Evolutionary conservation across 2,329 filamentous ascomycete genomes (phyloP).

Genomic region (Periconia sp.): DNA sequence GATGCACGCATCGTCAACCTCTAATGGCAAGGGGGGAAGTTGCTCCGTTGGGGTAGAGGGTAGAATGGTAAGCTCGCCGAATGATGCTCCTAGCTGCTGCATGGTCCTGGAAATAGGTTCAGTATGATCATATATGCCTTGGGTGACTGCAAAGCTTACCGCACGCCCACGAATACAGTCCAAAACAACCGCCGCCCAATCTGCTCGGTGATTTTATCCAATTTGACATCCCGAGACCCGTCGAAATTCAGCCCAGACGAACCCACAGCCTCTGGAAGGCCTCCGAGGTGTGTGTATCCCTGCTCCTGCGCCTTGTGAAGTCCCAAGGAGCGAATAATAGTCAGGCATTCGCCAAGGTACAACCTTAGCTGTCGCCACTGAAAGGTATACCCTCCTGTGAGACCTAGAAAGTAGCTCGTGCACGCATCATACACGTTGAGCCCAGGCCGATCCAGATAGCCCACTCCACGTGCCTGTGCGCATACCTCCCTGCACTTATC

Average conservation of each 20-base stretch:
- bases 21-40: constrained; percentile 79
- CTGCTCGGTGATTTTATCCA: constrained; percentile 55
- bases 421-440: constrained; percentile 68
- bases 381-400: constrained; percentile 71
- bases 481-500: constrained; percentile 74
- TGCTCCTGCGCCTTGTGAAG: constrained; percentile 63
- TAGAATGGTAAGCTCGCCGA: constrained; percentile 75
- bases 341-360: constrained; percentile 75
- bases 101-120: constrained; percentile 64
- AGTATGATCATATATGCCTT: too few relatives aligned
- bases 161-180: constrained; percentile 76
- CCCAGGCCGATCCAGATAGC: constrained; percentile 60
- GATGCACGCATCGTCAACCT: constrained; percentile 85
- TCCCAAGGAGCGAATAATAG: constrained; percentile 71
- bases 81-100: constrained; percentile 75
- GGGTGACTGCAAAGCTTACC: too few relatives aligned
- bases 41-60: constrained; percentile 77
- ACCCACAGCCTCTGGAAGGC: constrained; percentile 39
- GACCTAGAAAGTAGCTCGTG: constrained; percentile 76
- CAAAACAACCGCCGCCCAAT: constrained; percentile 75
- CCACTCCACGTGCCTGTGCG: constrained; percentile 68
- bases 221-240: constrained; percentile 42
- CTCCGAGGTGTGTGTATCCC: constrained; percentile 46
- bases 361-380: constrained; percentile 71
- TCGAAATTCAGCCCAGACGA: constrained; percentile 45